Percentiles rank a stretch among this genome's conserved stretches.
Evolutionary conservation across 75 land plant species (phyloP).

Genomic region (Pinus albicaulis): DNA sequence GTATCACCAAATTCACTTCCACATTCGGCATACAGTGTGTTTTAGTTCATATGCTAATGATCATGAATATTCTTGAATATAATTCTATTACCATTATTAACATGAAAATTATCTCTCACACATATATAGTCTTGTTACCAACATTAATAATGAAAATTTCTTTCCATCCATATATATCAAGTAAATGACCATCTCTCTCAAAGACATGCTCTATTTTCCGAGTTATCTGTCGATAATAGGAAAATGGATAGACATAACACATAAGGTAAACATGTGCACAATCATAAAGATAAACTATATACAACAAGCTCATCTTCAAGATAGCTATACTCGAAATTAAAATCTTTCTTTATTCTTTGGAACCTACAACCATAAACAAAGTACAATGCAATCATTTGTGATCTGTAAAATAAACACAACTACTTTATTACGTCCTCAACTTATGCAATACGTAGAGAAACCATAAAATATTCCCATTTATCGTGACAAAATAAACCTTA

Average conservation of each 20-base stretch:
- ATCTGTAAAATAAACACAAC: background rate
- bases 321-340: constrained; percentile 87
- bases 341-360: constrained; percentile 93
- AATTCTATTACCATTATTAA: background rate
- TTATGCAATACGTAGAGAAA: background rate
- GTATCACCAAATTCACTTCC: no score
- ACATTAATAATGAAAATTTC: background rate
- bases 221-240: background rate
- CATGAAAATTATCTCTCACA: no score
- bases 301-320: constrained; percentile 96
- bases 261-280: background rate
- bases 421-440: background rate
- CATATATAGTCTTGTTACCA: no score
- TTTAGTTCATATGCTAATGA: no score
- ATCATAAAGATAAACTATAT: constrained; percentile 19
- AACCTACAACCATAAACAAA: constrained; percentile 53
- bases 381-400: background rate
- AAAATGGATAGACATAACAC: background rate
- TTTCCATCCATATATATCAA: background rate
- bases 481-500: no score
- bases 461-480: background rate
- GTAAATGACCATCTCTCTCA: background rate
- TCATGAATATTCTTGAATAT: no score
- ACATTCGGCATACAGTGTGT: no score
- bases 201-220: background rate